Evolutionary conservation across 192 early-diverging fungal genomes (phyloP), one percentile per base, ranked within the genome.

Genomic region (Phycomyces nitens): DNA sequence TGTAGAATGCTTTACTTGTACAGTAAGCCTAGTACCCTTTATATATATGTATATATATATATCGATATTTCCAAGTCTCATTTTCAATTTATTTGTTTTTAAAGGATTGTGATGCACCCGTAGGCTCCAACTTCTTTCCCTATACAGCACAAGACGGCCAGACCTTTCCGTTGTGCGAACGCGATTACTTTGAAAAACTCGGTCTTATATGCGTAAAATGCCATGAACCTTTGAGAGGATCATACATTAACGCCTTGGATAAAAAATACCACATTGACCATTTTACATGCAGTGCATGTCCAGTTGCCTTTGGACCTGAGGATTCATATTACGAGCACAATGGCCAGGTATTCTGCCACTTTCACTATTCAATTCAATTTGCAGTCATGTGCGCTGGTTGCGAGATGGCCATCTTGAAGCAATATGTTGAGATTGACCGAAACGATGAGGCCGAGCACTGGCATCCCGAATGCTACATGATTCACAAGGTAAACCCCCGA

Each of bases 401-500:
- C 72, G 80, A 92, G 65, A 94, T 89, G 53, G 91, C 94, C 18
- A 96, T 99, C 60, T 76, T 99, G 68, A 92, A 95, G 75, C 94
- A 94, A 69, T 99, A 94, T 84, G 85, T 99, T 47, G 94, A 99
- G 73, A 93, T 96, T 68, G 91, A 83, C 62, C 77, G 89, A 53
- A 90, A 88, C 56, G 79, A 72, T 34, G 57, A 79, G 18, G 79
- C 84, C 27, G 92, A 96, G 69, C 93, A 95, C 70, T 99, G 97
- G 97, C 97, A 99, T 73, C 95, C 96, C 6, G 93, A 96, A 70
- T 99, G 97, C 74, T 99, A 99, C 77, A 98, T 98, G 97, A 97
- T 99, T 53, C 93, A 94, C 79, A 96, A 97, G 86, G 90, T 92
- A 75, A 39, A 24, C 14, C 41, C 41, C 41, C 41, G 41, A 42